Conservation (phyloP, 192 early-diverging fungal genomes). For the Backusella australiensis region DNA sequence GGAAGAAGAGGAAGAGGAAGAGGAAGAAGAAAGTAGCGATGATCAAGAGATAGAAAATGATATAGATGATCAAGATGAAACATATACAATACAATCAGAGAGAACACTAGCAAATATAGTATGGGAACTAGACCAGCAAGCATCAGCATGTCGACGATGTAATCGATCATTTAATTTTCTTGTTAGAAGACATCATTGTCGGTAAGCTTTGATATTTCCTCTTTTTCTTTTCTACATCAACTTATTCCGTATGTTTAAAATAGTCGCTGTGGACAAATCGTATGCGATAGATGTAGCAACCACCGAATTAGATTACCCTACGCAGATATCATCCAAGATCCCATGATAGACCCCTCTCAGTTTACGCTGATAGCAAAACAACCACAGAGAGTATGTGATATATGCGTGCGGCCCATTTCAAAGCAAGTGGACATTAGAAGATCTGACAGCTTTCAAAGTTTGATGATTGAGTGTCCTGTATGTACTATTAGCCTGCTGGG, state of each 20-base stretch:
- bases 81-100: conserved; percentile 4
- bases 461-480: conserved; percentile 75
- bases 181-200: conserved; percentile 84
- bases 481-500: conserved; percentile 47
- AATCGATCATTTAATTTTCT: conserved; percentile 70
- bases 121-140: conserved; percentile 82
- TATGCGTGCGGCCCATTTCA: conserved; percentile 15
- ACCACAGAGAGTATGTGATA: conserved; percentile 24
- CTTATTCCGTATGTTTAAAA: too few relatives aligned
- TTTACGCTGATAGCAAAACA: conserved; percentile 16
- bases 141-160: conserved; percentile 66
- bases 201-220: neutral
- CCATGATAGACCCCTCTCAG: conserved; percentile 20
- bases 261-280: conserved; percentile 82
- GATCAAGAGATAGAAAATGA: neutral
- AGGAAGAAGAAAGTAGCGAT: too few relatives aligned
- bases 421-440: conserved; percentile 12
- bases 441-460: conserved; percentile 46
- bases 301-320: conserved; percentile 51
- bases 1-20: too few relatives aligned
- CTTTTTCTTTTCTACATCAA: too few relatives aligned
- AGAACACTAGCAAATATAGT: conserved; percentile 5
- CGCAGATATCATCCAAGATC: conserved; percentile 45
- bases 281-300: conserved; percentile 78
- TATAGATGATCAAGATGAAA: conserved; percentile 1